Base-by-base conservation (phyloP, 225 moss, liverwort and hornwort species). In the Ulota crispa region DNA sequence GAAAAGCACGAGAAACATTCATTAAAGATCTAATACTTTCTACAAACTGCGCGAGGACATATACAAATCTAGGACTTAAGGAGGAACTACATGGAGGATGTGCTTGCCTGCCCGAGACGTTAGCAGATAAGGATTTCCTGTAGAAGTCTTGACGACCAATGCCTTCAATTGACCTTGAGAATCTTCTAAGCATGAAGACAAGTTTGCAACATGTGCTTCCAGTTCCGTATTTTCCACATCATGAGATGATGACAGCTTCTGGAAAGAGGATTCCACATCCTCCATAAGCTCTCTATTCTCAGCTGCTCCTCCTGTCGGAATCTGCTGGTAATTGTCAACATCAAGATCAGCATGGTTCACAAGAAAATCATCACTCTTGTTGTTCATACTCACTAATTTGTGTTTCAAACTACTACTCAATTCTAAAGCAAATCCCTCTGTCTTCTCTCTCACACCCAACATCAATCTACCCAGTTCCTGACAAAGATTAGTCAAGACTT, bases 121-220 rank as follows among this genome's bases (percentile, higher is more conserved):
- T 42, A 77, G 81, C 62, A 81, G 47, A 73, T 80, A 84, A 42
- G 81, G 77, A 78, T 84, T 81, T 37, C 78, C 70, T 9, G 78
- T 56, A 42, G 87, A 81, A 81, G 34, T 77, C 41, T 81, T 83
- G 69, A 80, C 57, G 41, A 87, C 69, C 74, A 87, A 84, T 50
- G 79, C 81, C 56, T 87, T 77, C 53, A 87, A 62, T 62, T 87
- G 87, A 78, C 67, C 81, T 64, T 84, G 81, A 78, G 81, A 81
- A 84, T 84, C 81, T 73, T 84, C 81, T 52, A 84, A 73, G 75
- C 78, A 73, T 26, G 81, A 84, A 45, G 83, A 83, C 64, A 87
- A 78, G 68, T 73, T 68, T n/a, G 81, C 74, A 56, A 87, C 87
- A 56, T 81, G 66, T 74, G 81, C 68, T 80, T 77, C 85, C 47